Evolutionary conservation across 192 early-diverging fungal species (phyloP), one percentile per base, ranked within the genome.

Genomic region (Coemansia sp.): DNA sequence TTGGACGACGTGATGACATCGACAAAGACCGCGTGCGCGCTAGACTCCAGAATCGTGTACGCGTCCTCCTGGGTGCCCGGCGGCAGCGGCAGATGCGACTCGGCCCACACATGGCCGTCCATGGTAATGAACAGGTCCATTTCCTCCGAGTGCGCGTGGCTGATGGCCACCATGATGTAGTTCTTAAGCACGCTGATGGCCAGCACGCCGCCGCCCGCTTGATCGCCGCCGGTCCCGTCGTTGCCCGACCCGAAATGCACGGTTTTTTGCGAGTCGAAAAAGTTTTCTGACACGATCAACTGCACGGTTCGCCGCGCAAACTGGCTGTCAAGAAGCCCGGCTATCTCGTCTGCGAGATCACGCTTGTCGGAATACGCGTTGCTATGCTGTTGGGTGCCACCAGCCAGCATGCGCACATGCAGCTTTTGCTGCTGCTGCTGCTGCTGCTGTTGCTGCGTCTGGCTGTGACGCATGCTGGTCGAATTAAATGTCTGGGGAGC

Each of bases 11-110:
- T 77, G 63, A 90, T 64, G 7, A 95, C 86, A 70, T 94, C 94
- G 8, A 98, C 88, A 33, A 93, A 73, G 43, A 98, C 79, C 17
- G 92, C 85, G 54, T 91, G 75, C 6, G 85, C 66, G 8, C 89
- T 86, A 5, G 95, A 95, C 70, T 96, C 94, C 20, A 96, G 84
- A 43, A 96, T 86, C 15, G 95, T 95, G 79, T 91, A 96, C 7
- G 92, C 88, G 66, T 92, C 84, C 70, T 90, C 86, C 54, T 84
- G 68, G n/a, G 76, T 58, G 8, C 71, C 73, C 18, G 84, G 70
- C 32, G 81, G 75, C 22, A 79, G 55, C 17, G 90, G 90, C 68
- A 91, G 79, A 51, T 87, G 83, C 37, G 90, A 87, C 54, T 87
- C 87, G 56, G 84, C 79, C 86, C 91, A 93, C 3, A 68, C 82